Base-by-base conservation (phyloP, 2,329 filamentous ascomycete species). In the Aspergillus carbonarius region DNA sequence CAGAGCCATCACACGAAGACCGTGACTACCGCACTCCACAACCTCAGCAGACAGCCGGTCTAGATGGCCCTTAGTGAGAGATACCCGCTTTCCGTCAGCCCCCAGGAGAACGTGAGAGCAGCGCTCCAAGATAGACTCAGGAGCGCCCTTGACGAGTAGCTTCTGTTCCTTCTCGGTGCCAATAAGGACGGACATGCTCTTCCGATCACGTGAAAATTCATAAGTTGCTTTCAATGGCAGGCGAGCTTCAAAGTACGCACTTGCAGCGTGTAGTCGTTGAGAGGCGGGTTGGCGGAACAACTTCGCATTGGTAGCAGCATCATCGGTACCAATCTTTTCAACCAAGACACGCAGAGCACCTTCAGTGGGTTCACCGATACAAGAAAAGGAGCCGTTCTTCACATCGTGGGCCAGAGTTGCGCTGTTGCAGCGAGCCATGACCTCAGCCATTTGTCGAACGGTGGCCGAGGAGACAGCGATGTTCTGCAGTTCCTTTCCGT, bases 141-240 rank as follows among this genome's bases (percentile, higher is more conserved):
- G 95, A 18, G 96, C 95, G 69, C 95, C 95, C 80, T 99, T 99
- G 65, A 99, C 93, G 50, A 99, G 84, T 10, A 99, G 87, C 74
- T 89, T 92, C 78, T 95, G 86, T 54, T 86, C 77, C 51, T 82
- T 81, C 57, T 85, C 88, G 55, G 84, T 83, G 64, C 89, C 84
- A 62, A 96, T 91, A 59, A 98, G 81, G 35, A 99, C 96, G 49
- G 95, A 99, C 95, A 99, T 99, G 78, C 93, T 98, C 85, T 99
- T 99, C 63, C 95, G 87, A 76, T 99, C 95, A 68, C 95, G 88
- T 1, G 95, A 98, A 78, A 99, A 99, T 74, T 99, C 95, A 69
- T 92, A 99, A 10, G 92, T 96, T 8, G 93, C 89, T 57, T 96
- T 82, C 42, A 89, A 87, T 54, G 87, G 86, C 51, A 88, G 85